Evolutionary conservation across 2,329 filamentous ascomycete genomes (phyloP).

Genomic region (Nectriaceae sp.): DNA sequence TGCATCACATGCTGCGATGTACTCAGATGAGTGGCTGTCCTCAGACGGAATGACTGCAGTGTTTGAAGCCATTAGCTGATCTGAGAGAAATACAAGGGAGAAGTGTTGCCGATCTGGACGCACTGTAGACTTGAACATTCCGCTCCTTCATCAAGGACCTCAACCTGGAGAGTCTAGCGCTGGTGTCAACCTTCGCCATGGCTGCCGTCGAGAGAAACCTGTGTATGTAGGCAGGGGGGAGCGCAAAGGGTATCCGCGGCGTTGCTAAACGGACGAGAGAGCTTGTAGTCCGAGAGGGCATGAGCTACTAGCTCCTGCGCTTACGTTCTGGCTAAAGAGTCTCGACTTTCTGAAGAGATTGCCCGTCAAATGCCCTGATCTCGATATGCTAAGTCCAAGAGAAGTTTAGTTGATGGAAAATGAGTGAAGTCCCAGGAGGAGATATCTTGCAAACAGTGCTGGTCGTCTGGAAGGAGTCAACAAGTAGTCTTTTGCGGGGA

Average conservation of each 20-base stretch:
- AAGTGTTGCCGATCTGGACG: slow-evolving; percentile 24
- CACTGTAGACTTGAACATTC: slow-evolving; percentile 92
- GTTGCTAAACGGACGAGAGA: slow-evolving; percentile 21
- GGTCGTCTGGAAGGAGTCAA: too few relatives aligned
- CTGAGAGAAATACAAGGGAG: background rate
- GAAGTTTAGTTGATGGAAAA: too few relatives aligned
- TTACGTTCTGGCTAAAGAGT: background rate
- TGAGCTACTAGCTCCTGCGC: slow-evolving; percentile 1
- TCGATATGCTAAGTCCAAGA: too few relatives aligned
- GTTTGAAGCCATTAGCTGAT: slow-evolving; percentile 5
- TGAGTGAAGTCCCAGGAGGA: too few relatives aligned
- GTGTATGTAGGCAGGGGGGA: slow-evolving; percentile 11
- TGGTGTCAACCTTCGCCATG: slow-evolving; percentile 67
- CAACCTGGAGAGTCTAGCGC: slow-evolving; percentile 72
- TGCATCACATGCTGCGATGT: slow-evolving; percentile 94
- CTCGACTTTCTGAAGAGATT: too few relatives aligned
- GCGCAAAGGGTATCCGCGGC: slow-evolving; percentile 15
- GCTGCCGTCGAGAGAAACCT: slow-evolving; percentile 21
- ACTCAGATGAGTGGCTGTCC: slow-evolving; percentile 97
- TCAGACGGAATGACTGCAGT: slow-evolving; percentile 86
- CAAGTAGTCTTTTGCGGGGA: too few relatives aligned
- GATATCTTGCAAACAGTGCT: too few relatives aligned
- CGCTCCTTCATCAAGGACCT: slow-evolving; percentile 84
- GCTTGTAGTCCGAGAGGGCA: slow-evolving; percentile 25
- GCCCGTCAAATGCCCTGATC: too few relatives aligned